Conservation (phyloP, 352 stramenopile species). For the Globisporangium parvum region DNA sequence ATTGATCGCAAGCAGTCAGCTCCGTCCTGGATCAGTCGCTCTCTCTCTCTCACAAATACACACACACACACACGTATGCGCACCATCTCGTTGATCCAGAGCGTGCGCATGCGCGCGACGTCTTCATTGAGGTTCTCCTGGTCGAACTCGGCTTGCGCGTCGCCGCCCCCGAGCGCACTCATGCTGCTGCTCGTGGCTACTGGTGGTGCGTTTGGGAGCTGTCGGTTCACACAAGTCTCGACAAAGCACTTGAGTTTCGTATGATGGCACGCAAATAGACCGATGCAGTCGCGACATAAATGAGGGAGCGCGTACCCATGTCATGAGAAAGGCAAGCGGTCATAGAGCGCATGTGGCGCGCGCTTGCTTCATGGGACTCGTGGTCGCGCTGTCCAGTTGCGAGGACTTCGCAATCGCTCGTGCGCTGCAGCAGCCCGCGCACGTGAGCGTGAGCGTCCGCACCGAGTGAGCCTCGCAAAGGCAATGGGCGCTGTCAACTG, state of each 20-base stretch:
- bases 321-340: too few relatives aligned
- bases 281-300: too few relatives aligned
- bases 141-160: conserved; percentile 37
- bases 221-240: too few relatives aligned
- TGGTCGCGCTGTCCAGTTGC: not conserved
- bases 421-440: not conserved
- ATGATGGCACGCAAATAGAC: too few relatives aligned
- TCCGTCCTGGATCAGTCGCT: too few relatives aligned
- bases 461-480: too few relatives aligned
- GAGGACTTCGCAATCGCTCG: not conserved
- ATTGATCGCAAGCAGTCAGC: too few relatives aligned
- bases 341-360: too few relatives aligned
- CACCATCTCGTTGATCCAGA: conserved; percentile 84
- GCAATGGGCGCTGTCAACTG: conserved; percentile 19
- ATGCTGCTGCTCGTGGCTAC: not conserved
- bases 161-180: conserved; percentile 7
- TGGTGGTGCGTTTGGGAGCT: too few relatives aligned
- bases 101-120: conserved; percentile 50
- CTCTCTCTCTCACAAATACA: not conserved
- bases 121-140: conserved; percentile 80
- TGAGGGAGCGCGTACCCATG: too few relatives aligned
- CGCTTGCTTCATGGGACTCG: too few relatives aligned
- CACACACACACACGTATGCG: not conserved
- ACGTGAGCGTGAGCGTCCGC: not conserved
- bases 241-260: too few relatives aligned